Conservation (phyloP, 2,329 filamentous ascomycete species). For the Epichloe typhina region DNA sequence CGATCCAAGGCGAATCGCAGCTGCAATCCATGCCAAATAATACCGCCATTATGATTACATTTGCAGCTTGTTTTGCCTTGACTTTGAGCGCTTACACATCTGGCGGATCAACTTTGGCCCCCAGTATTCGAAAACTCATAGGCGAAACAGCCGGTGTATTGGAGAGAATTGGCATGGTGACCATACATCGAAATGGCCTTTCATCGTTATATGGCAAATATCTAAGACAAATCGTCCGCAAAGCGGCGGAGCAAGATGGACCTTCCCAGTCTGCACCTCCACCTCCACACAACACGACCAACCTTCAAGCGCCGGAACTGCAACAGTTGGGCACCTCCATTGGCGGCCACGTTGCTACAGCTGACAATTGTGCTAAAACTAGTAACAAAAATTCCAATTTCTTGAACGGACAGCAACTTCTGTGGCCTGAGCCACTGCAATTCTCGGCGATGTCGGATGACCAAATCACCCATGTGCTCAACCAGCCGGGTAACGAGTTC, state of each 20-base stretch:
- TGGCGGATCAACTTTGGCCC: slow-evolving; percentile 43
- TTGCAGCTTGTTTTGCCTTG: slow-evolving; percentile 57
- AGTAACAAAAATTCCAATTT: slow-evolving; percentile 10
- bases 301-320: slow-evolving; percentile 5
- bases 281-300: neutral
- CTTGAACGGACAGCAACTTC: slow-evolving; percentile 15
- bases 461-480: slow-evolving; percentile 53
- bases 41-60: slow-evolving; percentile 67
- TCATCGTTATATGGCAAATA: slow-evolving; percentile 39
- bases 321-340: slow-evolving; percentile 9
- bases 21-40: slow-evolving; percentile 69
- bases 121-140: slow-evolving; percentile 50
- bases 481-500: slow-evolving; percentile 47
- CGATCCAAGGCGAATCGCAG: slow-evolving; percentile 56
- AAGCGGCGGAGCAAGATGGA: slow-evolving; percentile 13
- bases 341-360: neutral
- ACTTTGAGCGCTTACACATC: slow-evolving; percentile 46
- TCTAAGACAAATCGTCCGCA: slow-evolving; percentile 29
- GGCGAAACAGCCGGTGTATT: slow-evolving; percentile 56
- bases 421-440: slow-evolving; percentile 40
- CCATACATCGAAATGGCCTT: slow-evolving; percentile 52
- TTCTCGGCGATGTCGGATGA: slow-evolving; percentile 59
- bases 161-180: slow-evolving; percentile 53
- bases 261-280: slow-evolving; percentile 2
- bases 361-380: slow-evolving; percentile 4